phyloP scores from a whole-genome alignment of 371 early-diverging fungal species.

The Dentiscutata heterogama region DNA sequence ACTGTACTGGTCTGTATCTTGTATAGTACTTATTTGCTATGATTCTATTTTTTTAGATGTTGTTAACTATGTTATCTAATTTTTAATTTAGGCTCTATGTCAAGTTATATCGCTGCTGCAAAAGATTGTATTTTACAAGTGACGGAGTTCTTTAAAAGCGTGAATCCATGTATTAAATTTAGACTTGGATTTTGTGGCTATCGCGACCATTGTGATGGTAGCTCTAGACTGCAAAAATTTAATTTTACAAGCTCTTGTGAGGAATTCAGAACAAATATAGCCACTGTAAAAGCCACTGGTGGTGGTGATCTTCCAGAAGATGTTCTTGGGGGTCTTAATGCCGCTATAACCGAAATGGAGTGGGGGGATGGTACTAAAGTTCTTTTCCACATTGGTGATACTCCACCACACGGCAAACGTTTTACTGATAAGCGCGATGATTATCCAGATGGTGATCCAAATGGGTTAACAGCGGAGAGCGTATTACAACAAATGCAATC shows the following conservation, averaged over 20 bases:
- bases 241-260: background rate
- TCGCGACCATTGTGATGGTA: slow-evolving; percentile 11
- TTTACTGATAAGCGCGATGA: background rate
- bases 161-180: too few species aligned
- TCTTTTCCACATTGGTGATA: slow-evolving; percentile 31
- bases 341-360: background rate
- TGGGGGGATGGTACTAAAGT: slow-evolving; percentile 10
- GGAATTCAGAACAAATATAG: background rate
- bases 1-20: too few species aligned
- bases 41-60: too few species aligned
- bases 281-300: background rate
- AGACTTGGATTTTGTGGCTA: slow-evolving; percentile 22
- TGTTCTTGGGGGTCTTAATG: background rate
- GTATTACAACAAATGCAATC: background rate
- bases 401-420: slow-evolving; percentile 13
- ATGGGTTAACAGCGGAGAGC: background rate
- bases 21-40: too few species aligned
- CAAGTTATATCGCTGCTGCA: too few species aligned
- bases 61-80: too few species aligned
- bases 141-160: too few species aligned
- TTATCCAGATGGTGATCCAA: slow-evolving; percentile 30
- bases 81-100: too few species aligned
- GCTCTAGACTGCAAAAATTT: background rate
- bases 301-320: slow-evolving; percentile 33
- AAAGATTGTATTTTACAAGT: too few species aligned